phyloP scores from a whole-genome alignment of 2,329 filamentous ascomycete species.

The Fusarium nematophilum region DNA sequence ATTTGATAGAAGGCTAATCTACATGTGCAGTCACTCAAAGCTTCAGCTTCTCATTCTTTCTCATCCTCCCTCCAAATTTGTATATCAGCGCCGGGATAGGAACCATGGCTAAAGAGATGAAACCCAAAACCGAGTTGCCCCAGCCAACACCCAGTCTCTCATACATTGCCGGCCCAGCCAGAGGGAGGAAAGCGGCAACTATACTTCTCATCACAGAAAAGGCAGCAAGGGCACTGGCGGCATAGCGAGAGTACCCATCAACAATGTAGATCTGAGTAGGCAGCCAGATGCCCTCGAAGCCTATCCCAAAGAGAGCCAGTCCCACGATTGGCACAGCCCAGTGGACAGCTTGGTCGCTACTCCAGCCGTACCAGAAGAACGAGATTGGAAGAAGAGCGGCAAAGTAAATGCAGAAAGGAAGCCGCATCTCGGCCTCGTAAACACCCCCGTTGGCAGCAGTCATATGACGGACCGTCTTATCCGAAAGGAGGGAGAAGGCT shows the following conservation, averaged over 20 bases:
- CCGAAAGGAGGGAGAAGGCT: conserved; percentile 57
- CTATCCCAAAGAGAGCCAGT: conserved; percentile 59
- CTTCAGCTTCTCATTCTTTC: conserved; percentile 54
- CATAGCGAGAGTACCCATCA: conserved; percentile 47
- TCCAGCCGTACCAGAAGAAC: conserved; percentile 52
- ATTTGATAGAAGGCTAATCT: no score
- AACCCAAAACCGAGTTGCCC: conserved; percentile 63
- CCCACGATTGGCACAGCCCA: conserved; percentile 52
- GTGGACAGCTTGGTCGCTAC: conserved; percentile 44
- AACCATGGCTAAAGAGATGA: conserved; percentile 61
- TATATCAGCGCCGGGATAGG: conserved; percentile 59
- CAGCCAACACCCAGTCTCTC: conserved; percentile 69
- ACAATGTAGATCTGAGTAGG: conserved; percentile 58
- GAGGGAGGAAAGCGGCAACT: conserved; percentile 76
- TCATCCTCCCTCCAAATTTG: conserved; percentile 57
- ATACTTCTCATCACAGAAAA: conserved; percentile 58
- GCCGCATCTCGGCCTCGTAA: conserved; percentile 50
- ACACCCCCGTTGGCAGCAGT: conserved; percentile 56
- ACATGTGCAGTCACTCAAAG: conserved; percentile 14
- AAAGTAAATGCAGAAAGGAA: conserved; percentile 48
- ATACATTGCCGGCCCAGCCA: conserved; percentile 74
- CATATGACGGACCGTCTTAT: conserved; percentile 58
- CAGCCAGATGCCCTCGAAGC: conserved; percentile 58
- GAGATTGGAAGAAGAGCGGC: conserved; percentile 47
- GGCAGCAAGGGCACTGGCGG: conserved; percentile 48